A percentile compares a stretch with the other conserved stretches of the same genome.
Conservation (phyloP, 495 filamentous ascomycete species). For the Jackrogersella multiformis region DNA sequence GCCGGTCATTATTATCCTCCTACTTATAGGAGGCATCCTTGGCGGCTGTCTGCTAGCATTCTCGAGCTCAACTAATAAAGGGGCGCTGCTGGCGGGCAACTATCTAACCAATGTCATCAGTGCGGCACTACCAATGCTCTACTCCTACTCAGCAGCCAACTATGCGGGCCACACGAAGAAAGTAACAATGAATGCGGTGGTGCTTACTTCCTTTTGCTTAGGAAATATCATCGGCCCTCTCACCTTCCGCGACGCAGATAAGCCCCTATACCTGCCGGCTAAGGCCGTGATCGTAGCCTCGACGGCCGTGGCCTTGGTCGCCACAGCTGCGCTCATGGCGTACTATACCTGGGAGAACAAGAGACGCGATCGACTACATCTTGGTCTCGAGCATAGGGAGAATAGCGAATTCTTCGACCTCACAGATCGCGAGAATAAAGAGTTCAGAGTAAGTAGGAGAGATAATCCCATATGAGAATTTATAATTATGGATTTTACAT, state of each 20-base stretch:
- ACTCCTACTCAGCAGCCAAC: slow-evolving; percentile 40
- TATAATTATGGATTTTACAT: not conserved
- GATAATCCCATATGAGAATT: not conserved
- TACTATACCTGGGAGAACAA: slow-evolving; percentile 58
- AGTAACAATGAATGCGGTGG: slow-evolving; percentile 40
- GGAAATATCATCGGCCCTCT: slow-evolving; percentile 45
- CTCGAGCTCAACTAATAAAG: slow-evolving; percentile 44
- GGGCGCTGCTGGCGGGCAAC: slow-evolving; percentile 50
- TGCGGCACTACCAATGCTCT: slow-evolving; percentile 31
- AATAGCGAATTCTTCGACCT: slow-evolving; percentile 63
- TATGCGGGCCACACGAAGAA: slow-evolving; percentile 45
- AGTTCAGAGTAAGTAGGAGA: slow-evolving; percentile 48
- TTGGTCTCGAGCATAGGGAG: slow-evolving; percentile 47
- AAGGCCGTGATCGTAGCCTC: slow-evolving; percentile 38
- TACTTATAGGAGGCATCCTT: slow-evolving; percentile 47
- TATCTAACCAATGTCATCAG: slow-evolving; percentile 50
- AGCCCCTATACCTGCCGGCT: slow-evolving; percentile 38
- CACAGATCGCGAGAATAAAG: slow-evolving; percentile 66
- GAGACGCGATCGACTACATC: slow-evolving; percentile 60
- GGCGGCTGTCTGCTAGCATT: slow-evolving; percentile 50
- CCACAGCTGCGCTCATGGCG: slow-evolving; percentile 49
- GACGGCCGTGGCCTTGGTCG: slow-evolving; percentile 31
- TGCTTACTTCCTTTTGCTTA: slow-evolving; percentile 38
- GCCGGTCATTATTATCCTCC: slow-evolving; percentile 27
- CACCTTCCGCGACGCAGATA: slow-evolving; percentile 38